phyloP scores from a whole-genome alignment of 805 yeast species.

The Wickerhamomyces chaumierensis region DNA sequence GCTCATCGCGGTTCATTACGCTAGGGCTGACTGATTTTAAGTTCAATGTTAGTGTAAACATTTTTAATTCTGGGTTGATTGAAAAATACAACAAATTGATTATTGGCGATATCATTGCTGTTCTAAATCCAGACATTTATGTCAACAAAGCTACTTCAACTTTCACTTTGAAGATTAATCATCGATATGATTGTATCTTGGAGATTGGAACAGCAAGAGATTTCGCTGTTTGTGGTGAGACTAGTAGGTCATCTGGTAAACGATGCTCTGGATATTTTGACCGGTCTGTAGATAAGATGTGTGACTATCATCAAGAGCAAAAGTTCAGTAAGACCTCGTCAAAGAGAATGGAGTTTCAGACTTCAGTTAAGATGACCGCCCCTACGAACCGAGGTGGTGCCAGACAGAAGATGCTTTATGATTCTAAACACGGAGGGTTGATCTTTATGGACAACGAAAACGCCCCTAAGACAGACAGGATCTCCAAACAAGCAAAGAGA shows the following conservation, averaged over 20 bases:
- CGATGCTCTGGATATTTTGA: conserved; percentile 56
- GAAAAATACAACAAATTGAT: conserved; percentile 62
- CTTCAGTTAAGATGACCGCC: conserved; percentile 44
- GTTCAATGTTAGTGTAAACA: conserved; percentile 43
- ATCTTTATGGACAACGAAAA: conserved; percentile 16
- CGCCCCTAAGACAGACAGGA: conserved; percentile 15
- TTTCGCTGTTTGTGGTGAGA: conserved; percentile 48
- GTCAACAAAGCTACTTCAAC: conserved; percentile 12
- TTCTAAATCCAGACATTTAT: conserved; percentile 64
- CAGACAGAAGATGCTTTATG: conserved; percentile 31
- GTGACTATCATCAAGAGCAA: conserved; percentile 63
- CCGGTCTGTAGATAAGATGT: conserved; percentile 36
- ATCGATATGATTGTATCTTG: conserved; percentile 39
- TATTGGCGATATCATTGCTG: conserved; percentile 62
- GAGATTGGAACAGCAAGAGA: conserved; percentile 67
- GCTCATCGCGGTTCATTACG: conserved; percentile 41
- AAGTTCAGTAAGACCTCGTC: conserved; percentile 39
- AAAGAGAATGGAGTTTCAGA: conserved; percentile 70
- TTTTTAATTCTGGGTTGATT: conserved; percentile 53
- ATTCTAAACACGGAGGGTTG: conserved; percentile 17
- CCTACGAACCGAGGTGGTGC: conserved; percentile 33
- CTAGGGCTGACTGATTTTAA: conserved; percentile 60
- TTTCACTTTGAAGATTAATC: conserved; percentile 47
- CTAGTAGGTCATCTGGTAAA: conserved; percentile 31
- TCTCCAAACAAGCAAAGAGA: conserved; percentile 15